Evolutionary conservation across 2,329 filamentous ascomycete species (phyloP).

Genomic region (Colletotrichum sidae): DNA sequence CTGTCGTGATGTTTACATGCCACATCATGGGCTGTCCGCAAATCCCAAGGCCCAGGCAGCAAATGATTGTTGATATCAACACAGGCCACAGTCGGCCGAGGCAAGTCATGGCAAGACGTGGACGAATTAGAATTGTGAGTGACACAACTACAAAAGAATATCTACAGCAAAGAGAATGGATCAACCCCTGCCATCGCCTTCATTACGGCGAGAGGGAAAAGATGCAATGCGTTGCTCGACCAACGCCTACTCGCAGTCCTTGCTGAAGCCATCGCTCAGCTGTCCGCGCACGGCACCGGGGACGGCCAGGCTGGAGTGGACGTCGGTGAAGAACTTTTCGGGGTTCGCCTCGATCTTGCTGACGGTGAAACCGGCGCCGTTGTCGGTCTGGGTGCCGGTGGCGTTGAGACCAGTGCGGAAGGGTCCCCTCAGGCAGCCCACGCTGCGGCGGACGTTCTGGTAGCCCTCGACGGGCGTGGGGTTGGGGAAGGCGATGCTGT

Average conservation of each 20-base stretch:
- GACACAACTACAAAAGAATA: too few species aligned
- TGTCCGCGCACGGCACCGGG: conserved; percentile 66
- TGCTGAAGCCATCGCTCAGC: conserved; percentile 42
- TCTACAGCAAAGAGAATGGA: too few species aligned
- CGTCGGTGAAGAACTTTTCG: conserved; percentile 62
- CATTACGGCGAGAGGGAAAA: too few species aligned
- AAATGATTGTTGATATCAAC: too few species aligned
- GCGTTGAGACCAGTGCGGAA: conserved; percentile 48
- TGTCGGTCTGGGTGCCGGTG: conserved; percentile 44
- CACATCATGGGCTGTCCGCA: too few species aligned
- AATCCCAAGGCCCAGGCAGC: too few species aligned
- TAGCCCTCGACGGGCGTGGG: conserved; percentile 49
- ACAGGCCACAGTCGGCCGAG: too few species aligned
- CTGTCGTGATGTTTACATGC: too few species aligned
- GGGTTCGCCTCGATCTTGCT: conserved; percentile 63
- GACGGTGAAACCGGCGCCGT: conserved; percentile 59
- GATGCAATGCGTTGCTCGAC: too few species aligned
- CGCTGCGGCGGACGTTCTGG: conserved; percentile 45
- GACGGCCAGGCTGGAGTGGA: conserved; percentile 60
- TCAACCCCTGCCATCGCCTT: too few species aligned
- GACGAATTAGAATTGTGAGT: too few species aligned
- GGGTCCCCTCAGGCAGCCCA: conserved; percentile 55
- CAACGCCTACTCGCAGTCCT: conserved; percentile 19
- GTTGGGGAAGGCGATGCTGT: conserved; percentile 61
- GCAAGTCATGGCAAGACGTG: too few species aligned